These are phyloP conservation scores for Eucalyptus lansdowneana DNA, from an alignment of 345 rosid species.

Conservation along the genomic window DNA sequence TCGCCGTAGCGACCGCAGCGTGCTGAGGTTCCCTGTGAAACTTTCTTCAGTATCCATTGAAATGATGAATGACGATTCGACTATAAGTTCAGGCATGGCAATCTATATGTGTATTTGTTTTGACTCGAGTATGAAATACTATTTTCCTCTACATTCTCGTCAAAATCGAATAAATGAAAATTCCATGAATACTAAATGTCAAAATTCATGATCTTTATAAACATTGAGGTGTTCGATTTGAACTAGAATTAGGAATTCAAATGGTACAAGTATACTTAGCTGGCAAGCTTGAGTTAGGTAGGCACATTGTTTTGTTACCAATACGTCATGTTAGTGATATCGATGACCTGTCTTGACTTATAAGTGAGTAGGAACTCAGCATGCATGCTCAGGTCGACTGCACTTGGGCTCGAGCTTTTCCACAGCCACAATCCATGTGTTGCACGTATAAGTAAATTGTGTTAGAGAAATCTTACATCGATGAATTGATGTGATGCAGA, in stretches of 20 bases:
- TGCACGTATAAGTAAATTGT: too few relatives aligned
- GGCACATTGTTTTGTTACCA: neutral
- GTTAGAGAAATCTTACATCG: too few relatives aligned
- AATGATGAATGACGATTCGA: too few relatives aligned
- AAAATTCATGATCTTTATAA: neutral
- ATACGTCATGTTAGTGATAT: neutral
- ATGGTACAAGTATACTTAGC: neutral
- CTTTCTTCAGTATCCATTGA: too few relatives aligned
- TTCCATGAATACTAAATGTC: neutral
- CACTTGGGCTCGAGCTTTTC: neutral
- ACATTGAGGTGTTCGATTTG: neutral
- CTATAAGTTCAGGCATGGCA: neutral
- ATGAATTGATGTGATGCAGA: too few relatives aligned
- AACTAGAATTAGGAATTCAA: neutral
- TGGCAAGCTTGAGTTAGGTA: neutral
- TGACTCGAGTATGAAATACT: neutral
- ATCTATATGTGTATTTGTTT: neutral
- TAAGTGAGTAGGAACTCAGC: neutral
- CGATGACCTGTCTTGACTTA: neutral
- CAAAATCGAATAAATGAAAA: neutral
- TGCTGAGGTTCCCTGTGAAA: too few relatives aligned
- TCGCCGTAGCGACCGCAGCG: too few relatives aligned
- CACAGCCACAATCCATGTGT: too few relatives aligned
- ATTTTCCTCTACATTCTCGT: neutral
- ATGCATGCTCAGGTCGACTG: fast-evolving